A percentile compares a stretch with the other conserved stretches of the same genome.
Conservation (phyloP, 1,284 basidiomycete species). For the Pyrrhoderma lamaoense region DNA sequence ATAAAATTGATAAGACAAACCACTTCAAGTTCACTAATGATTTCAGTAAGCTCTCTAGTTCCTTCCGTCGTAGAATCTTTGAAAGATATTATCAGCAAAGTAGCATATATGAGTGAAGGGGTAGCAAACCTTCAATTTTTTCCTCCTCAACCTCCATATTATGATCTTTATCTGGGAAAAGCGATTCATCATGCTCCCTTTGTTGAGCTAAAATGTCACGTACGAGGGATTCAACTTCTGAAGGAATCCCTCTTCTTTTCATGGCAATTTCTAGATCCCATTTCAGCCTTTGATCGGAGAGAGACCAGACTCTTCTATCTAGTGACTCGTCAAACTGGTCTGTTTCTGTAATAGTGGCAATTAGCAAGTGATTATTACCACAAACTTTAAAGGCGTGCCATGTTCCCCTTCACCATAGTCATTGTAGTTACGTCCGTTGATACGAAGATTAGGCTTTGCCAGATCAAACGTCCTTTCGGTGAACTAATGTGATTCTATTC, state of each 20-base stretch:
- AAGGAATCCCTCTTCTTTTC: constrained; percentile 49
- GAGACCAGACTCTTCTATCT: constrained; percentile 64
- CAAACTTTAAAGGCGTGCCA: constrained; percentile 31
- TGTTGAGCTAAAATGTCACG: constrained; percentile 41
- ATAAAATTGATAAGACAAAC: not conserved
- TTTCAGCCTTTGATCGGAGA: constrained; percentile 57
- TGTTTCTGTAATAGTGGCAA: constrained; percentile 38
- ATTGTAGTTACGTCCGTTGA: constrained; percentile 75
- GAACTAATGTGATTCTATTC: constrained; percentile 34
- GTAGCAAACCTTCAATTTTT: not conserved
- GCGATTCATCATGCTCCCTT: constrained; percentile 19
- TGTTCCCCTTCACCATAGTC: constrained; percentile 49
- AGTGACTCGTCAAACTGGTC: constrained; percentile 77
- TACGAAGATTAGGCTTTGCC: constrained; percentile 62
- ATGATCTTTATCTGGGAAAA: not conserved
- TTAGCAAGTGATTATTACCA: not conserved
- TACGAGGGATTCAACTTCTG: constrained; percentile 42
- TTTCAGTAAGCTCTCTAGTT: constrained; percentile 1
- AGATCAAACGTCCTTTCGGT: constrained; percentile 54
- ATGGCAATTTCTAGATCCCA: constrained; percentile 63
- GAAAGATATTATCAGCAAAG: not conserved
- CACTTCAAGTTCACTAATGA: constrained; percentile 9
- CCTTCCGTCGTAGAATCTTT: not conserved
- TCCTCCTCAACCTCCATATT: constrained; percentile 14
- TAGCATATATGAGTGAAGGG: not conserved